Base-by-base conservation (phyloP, 768 basidiomycete species). In the Scleroderma bovista region DNA sequence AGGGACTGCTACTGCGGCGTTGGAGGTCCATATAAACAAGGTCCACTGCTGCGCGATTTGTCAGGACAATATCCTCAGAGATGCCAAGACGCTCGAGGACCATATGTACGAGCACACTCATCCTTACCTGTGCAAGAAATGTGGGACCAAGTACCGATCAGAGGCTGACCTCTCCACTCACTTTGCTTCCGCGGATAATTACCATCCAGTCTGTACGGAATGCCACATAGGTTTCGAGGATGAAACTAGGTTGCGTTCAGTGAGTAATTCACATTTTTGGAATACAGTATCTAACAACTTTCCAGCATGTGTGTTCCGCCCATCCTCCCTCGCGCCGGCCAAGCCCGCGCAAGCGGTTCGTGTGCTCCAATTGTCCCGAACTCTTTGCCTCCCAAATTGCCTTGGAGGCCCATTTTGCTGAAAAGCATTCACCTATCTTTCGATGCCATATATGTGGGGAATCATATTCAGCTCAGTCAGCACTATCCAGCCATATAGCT, bases 151-250 rank as follows among this genome's bases (percentile, higher is more conserved):
- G 44, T 67, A 65, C 46, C 56, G 38, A 46, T 61, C 65, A 10
- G 69, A 72, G 36, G 75, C 75, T 16, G 68, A 66, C 1, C 62
- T 69, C 6, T 55, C 48, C 7, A 50, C 57, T 34, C 77, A 78
- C 52, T 75, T 74, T 46, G 56, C 54, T 31, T 63, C 69, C 11
- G 67, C 71, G 3, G 57, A 64, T 16, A 65, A 67, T 40, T 2
- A 54, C 41, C 76, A 77, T 42, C 72, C 72, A 0, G 58, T 63
- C 12, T 75, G 74, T 49, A 20, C 41, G 20, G 11, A 43, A 32
- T 76, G 75, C 45, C 36, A 13, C 23, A 41, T 54, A 0, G 72
- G 73, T 17, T 70, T 73, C 39, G 69, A 70, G 47, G 67, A 71
- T 46, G 64, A 69, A 26, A 49, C 46, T 12, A 52, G 54, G 9